Conservation (phyloP, 495 filamentous ascomycete species). For the Aspergillus nidulans region DNA sequence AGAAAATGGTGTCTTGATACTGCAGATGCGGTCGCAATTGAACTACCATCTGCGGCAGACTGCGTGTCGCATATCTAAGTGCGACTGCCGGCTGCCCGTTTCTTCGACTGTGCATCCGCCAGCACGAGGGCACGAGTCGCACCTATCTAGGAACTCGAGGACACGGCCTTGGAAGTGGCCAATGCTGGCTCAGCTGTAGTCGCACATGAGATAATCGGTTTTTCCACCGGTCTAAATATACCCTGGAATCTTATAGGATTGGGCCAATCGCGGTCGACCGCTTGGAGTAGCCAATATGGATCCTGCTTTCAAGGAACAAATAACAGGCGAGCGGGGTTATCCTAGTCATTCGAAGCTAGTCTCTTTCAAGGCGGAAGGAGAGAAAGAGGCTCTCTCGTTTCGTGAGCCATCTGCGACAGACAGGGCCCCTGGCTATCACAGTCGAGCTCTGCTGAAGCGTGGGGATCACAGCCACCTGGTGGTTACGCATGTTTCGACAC, state of each 20-base stretch:
- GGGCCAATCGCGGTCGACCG: neutral
- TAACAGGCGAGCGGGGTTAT: too few relatives aligned
- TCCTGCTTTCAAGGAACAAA: too few relatives aligned
- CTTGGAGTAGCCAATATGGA: neutral
- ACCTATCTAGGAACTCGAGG: too few relatives aligned
- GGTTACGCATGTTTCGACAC: neutral
- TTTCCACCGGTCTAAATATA: neutral
- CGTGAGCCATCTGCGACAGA: too few relatives aligned
- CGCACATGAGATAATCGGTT: neutral
- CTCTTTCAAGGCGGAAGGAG: too few relatives aligned
- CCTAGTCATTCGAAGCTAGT: too few relatives aligned
- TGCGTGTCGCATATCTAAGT: neutral
- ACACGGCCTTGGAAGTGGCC: neutral
- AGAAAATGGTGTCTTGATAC: too few relatives aligned
- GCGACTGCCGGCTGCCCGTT: neutral
- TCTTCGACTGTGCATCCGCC: neutral
- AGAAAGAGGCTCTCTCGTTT: too few relatives aligned
- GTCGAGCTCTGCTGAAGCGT: neutral
- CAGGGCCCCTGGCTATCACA: neutral
- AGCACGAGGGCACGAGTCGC: neutral
- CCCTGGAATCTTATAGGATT: too few relatives aligned
- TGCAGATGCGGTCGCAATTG: too few relatives aligned
- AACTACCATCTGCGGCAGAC: neutral
- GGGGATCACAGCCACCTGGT: neutral
- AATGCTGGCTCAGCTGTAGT: neutral